Evolutionary conservation across 345 rosid genomes (phyloP), one percentile per base, ranked within the genome.

Genomic region (Lepidium didymum): DNA sequence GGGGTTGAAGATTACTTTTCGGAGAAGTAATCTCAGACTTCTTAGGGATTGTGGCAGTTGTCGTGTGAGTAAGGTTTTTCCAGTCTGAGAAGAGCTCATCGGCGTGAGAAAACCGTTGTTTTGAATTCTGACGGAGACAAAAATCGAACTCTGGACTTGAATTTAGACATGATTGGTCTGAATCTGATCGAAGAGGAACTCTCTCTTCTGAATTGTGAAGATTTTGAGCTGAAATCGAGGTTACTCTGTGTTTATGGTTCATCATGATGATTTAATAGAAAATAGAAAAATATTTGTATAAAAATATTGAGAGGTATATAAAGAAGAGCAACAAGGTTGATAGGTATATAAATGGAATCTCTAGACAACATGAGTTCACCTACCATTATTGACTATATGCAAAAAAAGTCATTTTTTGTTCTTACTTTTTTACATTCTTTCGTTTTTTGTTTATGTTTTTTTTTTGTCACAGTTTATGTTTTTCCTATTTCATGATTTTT

Each of bases 41-140:
- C 52, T 55, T 61, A 0, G 64, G 12, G 8, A 15, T 50, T 0
- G 52, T 60, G 19, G 55, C 6, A 9, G 68, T 52, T 21, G 64
- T 2, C 2, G 37, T 61, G 23, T 54, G 64, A 36, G 75, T 46
- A 25, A 76, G 68, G 58, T 25, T 70, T 76, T 54, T 76, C 70
- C 80, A 72, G 14, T 70, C 38, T 0, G 68, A 70, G 60, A 76
- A 76, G 29, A 76, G 76, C 72, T 76, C 76, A 4, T 76, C 80
- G 5, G 80, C 80, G 51, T 71, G 72, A 35, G 73, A 76, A 57
- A 76, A 59, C 44, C 67, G 62, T 44, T 70, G 80, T 23, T 66
- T 65, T 6, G 71, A 76, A 59, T 76, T 76, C 43, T 76, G 75
- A 8, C 64, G 75, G 25, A 76, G 37, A 9, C 80, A 16, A 19